Conservation (phyloP, 2,329 filamentous ascomycete genomes). For the Cladosporium colombiae region DNA sequence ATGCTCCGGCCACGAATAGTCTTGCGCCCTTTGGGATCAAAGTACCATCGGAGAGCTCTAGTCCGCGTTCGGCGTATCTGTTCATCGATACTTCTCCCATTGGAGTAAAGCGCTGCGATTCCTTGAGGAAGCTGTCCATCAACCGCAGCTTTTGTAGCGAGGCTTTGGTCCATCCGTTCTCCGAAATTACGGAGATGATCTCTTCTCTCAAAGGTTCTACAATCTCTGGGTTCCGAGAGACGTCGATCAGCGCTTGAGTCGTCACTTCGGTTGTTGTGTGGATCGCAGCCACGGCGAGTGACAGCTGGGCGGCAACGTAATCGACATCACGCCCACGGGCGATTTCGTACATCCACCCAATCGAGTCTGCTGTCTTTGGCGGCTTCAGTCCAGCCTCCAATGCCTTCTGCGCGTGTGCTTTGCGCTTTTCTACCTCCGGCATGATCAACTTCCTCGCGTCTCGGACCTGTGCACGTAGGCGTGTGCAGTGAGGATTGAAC, state of each 20-base stretch:
- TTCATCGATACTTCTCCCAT: conserved; percentile 28
- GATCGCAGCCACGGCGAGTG: conserved; percentile 29
- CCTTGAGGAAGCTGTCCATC: conserved; percentile 40
- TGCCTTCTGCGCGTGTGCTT: conserved; percentile 26
- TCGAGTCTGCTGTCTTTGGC: conserved; percentile 30
- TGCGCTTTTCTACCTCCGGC: conserved; percentile 38
- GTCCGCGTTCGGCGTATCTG: conserved; percentile 28
- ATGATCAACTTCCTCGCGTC: conserved; percentile 39
- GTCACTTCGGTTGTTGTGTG: conserved; percentile 35
- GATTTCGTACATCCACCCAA: conserved; percentile 33
- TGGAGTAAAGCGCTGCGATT: conserved; percentile 34
- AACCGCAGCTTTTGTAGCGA: conserved; percentile 34
- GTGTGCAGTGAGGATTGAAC: conserved; percentile 39
- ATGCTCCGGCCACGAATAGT: conserved; percentile 23
- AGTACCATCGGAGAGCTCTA: conserved; percentile 35
- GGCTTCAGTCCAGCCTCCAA: conserved; percentile 24
- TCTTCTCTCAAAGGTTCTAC: conserved; percentile 33
- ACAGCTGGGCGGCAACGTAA: conserved; percentile 27
- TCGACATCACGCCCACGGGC: conserved; percentile 25
- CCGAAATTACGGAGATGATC: conserved; percentile 29
- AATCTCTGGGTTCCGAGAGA: conserved; percentile 31
- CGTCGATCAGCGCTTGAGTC: conserved; percentile 28
- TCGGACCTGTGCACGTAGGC: conserved; percentile 35
- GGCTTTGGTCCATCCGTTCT: conserved; percentile 35
- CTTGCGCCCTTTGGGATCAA: conserved; percentile 28